Evolutionary conservation across 805 yeast species (phyloP).

Genomic region (Cyberlindnera misumaiensis): DNA sequence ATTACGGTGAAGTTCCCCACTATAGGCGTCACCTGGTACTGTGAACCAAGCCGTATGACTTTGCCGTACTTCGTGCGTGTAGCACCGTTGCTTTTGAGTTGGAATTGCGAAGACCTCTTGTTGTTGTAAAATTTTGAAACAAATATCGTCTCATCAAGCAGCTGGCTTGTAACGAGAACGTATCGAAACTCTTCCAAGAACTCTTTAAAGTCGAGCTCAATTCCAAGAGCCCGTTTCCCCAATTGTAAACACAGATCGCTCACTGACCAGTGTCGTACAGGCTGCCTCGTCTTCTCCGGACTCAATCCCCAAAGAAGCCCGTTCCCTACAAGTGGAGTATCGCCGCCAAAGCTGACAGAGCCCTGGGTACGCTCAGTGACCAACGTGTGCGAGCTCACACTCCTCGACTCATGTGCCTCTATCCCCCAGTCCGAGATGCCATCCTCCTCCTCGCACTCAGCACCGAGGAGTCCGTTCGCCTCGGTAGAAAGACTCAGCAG

Average conservation of each 20-base stretch:
- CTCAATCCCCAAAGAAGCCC: conserved; percentile 6
- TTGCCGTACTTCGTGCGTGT: conserved; percentile 1
- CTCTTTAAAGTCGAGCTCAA: conserved; percentile 5
- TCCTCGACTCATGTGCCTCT: conserved; percentile 11
- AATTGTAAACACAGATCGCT: neutral
- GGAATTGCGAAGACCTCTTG: conserved; percentile 12
- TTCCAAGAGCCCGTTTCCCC: neutral
- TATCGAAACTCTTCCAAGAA: conserved; percentile 49
- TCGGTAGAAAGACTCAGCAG: conserved; percentile 8
- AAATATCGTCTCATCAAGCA: conserved; percentile 34
- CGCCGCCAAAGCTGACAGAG: neutral
- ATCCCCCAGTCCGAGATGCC: conserved; percentile 23
- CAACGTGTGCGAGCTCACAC: conserved; percentile 22
- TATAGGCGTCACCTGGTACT: neutral
- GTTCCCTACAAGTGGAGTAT: neutral
- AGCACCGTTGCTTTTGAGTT: neutral
- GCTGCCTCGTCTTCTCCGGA: conserved; percentile 1
- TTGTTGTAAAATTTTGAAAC: conserved; percentile 20
- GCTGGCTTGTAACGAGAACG: conserved; percentile 39
- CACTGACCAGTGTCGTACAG: neutral
- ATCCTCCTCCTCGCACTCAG: conserved; percentile 1
- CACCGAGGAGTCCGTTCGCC: neutral
- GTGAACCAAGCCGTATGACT: conserved; percentile 1
- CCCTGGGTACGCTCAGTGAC: conserved; percentile 13
- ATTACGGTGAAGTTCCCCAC: neutral